Percentiles rank a stretch among this genome's conserved stretches.
Evolutionary conservation across 73 alveolate species (phyloP).

Genomic region (Tetrahymena thermophila): DNA sequence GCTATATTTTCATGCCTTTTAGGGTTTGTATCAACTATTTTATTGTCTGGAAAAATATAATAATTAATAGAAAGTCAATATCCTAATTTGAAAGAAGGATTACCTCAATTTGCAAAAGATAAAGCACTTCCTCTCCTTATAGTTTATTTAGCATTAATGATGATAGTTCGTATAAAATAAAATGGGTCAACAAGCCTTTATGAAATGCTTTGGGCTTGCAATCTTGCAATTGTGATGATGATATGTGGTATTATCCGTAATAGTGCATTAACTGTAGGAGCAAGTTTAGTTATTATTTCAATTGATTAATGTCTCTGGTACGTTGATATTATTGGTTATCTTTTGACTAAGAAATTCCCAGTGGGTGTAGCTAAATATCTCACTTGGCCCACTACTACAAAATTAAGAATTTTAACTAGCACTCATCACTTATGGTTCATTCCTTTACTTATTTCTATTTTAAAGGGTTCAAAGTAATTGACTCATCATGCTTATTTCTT

Average conservation of each 20-base stretch:
- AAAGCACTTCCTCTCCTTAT: background rate
- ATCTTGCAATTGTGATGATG: conserved; percentile 10
- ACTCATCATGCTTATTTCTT: conserved; percentile 16
- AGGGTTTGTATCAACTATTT: background rate
- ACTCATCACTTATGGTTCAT: conserved; percentile 23
- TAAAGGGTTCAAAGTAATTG: conserved; percentile 5
- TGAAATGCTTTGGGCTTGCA: conserved; percentile 27
- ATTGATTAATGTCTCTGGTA: conserved; percentile 44
- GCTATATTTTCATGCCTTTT: background rate
- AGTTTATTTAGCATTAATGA: conserved; percentile 7
- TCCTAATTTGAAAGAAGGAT: background rate
- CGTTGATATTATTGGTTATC: conserved; percentile 14
- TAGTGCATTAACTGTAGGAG: conserved; percentile 28
- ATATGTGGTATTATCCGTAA: conserved; percentile 26
- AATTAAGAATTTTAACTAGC: conserved; percentile 20
- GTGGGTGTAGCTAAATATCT: conserved; percentile 41
- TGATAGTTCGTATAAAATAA: conserved; percentile 7
- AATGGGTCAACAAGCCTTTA: conserved; percentile 15
- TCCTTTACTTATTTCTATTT: conserved; percentile 16
- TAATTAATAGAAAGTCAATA: background rate
- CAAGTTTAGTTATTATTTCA: conserved; percentile 26
- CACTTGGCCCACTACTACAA: conserved; percentile 43
- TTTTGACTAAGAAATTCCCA: conserved; percentile 2
- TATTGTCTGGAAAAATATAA: background rate
- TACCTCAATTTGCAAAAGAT: background rate